Evolutionary conservation across 176 grass and related monocot species (phyloP).

Genomic region (barley (Hordeum vulgare)): DNA sequence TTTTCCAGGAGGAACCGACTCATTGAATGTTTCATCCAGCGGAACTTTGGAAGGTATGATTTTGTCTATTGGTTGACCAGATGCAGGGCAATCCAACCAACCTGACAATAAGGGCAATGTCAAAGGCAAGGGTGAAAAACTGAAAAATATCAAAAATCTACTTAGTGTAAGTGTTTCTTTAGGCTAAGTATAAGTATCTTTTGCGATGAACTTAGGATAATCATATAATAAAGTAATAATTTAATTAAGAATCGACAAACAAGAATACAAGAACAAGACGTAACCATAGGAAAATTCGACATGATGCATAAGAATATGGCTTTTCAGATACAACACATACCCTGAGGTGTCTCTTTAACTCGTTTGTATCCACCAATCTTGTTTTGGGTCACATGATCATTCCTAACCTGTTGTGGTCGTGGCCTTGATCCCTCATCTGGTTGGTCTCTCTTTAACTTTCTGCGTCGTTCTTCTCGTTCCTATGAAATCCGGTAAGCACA

Average conservation of each 20-base stretch:
- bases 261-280: neutral
- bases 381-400: conserved; percentile 37
- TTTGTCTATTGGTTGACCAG: conserved; percentile 58
- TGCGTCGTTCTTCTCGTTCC: conserved; percentile 66
- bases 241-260: neutral
- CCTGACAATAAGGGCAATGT: conserved; percentile 36
- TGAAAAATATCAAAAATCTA: neutral
- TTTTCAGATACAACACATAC: conserved; percentile 16
- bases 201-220: neutral
- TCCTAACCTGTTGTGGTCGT: conserved; percentile 22
- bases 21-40: conserved; percentile 75
- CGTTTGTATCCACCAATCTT: conserved; percentile 28
- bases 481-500: neutral
- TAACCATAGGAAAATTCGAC: neutral
- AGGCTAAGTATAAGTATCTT: too few relatives aligned
- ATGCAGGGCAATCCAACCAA: conserved; percentile 72
- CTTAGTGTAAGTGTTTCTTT: neutral
- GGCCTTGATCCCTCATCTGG: conserved; percentile 40
- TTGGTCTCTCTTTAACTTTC: conserved; percentile 41
- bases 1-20: conserved; percentile 55
- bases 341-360: conserved; percentile 57
- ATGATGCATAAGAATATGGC: neutral
- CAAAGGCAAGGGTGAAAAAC: neutral
- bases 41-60: conserved; percentile 86
- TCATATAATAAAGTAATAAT: neutral